Conservation (phyloP, 1,284 basidiomycete genomes). For the Austroboletus novae-zelandiae region DNA sequence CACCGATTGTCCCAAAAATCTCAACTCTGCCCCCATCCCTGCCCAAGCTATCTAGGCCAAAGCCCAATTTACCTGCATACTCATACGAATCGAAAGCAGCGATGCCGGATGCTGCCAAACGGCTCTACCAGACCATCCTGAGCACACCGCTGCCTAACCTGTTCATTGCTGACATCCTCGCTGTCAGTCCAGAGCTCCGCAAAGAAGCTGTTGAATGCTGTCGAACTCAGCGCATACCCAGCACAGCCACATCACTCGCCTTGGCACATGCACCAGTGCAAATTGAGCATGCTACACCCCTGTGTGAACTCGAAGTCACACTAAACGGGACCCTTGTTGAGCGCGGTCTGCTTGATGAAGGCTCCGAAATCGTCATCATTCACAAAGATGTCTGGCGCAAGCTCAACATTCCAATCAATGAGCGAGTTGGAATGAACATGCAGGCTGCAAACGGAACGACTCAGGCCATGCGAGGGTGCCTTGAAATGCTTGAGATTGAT, state of each 20-base stretch:
- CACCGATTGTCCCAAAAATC: no score
- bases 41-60: not conserved
- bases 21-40: not conserved
- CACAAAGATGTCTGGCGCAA: not conserved
- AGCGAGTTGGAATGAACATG: slow-evolving; percentile 9
- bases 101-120: not conserved
- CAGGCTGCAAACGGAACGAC: slow-evolving; percentile 17
- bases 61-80: not conserved
- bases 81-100: slow-evolving; percentile 9
- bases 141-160: slow-evolving; percentile 6
- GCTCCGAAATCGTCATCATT: slow-evolving; percentile 9
- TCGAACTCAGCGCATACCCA: not conserved
- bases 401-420: not conserved
- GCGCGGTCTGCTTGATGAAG: slow-evolving; percentile 2
- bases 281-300: slow-evolving; percentile 2
- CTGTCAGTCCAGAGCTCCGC: slow-evolving; percentile 15
- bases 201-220: slow-evolving; percentile 12
- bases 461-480: slow-evolving; percentile 6
- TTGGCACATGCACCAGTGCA: not conserved
- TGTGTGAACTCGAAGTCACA: not conserved
- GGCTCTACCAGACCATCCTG: slow-evolving; percentile 3
- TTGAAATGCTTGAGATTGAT: slow-evolving; percentile 15
- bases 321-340: not conserved
- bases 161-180: slow-evolving; percentile 9
- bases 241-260: not conserved